Evolutionary conservation across 2,329 filamentous ascomycete genomes (phyloP).

Genomic region (Colletotrichum sp.): DNA sequence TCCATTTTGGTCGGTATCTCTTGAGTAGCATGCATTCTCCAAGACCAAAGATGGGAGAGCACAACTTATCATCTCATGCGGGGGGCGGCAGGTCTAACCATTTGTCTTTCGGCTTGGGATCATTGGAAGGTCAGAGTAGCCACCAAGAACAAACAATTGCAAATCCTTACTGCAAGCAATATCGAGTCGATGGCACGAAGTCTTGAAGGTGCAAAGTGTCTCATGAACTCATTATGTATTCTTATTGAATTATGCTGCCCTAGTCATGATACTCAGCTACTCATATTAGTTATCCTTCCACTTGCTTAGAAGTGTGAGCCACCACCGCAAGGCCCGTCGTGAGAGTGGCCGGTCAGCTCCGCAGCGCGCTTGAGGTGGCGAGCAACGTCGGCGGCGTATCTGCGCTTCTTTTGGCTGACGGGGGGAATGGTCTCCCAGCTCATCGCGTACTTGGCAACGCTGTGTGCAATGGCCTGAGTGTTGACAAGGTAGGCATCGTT

Average conservation of each 20-base stretch:
- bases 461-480: conserved; percentile 46
- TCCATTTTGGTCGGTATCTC: neutral
- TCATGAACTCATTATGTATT: neutral
- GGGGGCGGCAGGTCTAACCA: accelerated
- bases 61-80: no score
- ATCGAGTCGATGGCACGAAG: neutral
- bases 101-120: neutral
- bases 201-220: accelerated
- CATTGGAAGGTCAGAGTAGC: neutral
- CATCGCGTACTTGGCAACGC: conserved; percentile 44
- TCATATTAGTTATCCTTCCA: accelerated
- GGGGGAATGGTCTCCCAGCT: conserved; percentile 40
- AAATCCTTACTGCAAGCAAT: neutral
- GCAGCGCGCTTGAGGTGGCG: conserved; percentile 30
- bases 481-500: conserved; percentile 50
- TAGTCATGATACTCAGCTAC: neutral
- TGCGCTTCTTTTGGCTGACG: conserved; percentile 29
- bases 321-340: conserved; percentile 35
- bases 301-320: neutral
- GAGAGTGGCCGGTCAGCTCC: conserved; percentile 27
- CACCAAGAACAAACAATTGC: neutral
- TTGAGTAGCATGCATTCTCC: no score
- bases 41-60: accelerated
- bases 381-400: conserved; percentile 34
- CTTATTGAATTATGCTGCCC: neutral